Evolutionary conservation across 495 filamentous ascomycete genomes (phyloP).

Genomic region (Trichocladium uniseriatum): DNA sequence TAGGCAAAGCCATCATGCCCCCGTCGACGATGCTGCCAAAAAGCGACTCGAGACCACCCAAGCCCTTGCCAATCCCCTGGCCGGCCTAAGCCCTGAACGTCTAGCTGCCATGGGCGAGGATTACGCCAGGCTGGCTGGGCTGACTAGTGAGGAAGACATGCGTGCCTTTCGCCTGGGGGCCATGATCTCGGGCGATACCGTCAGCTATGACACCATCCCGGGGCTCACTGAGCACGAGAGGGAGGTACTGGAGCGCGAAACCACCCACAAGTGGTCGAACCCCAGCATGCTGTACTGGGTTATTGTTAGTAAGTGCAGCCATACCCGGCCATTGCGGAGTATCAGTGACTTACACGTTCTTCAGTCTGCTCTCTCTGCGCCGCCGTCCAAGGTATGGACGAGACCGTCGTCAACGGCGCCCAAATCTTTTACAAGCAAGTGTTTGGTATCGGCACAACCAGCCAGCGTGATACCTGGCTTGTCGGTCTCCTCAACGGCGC

Average conservation of each 20-base stretch:
- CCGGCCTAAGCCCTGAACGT: constrained; percentile 49
- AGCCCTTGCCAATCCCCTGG: constrained; percentile 59
- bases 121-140: constrained; percentile 54
- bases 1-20: neutral
- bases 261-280: constrained; percentile 63
- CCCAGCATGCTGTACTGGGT: constrained; percentile 58
- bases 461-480: constrained; percentile 42
- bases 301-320: constrained; percentile 40
- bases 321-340: too few species aligned
- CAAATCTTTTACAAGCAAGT: constrained; percentile 53
- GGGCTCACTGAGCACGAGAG: constrained; percentile 50
- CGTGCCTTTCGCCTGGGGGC: constrained; percentile 66
- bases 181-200: constrained; percentile 43
- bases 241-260: constrained; percentile 51
- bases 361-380: constrained; percentile 55
- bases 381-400: constrained; percentile 68
- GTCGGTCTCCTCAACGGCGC: constrained; percentile 43
- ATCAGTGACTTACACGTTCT: neutral
- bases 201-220: constrained; percentile 42
- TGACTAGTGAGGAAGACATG: constrained; percentile 55
- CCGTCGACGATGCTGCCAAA: neutral
- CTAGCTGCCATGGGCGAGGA: constrained; percentile 53
- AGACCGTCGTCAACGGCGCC: constrained; percentile 64
- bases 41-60: constrained; percentile 23
- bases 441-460: constrained; percentile 38